Percentiles rank a stretch among this genome's conserved stretches.
phyloP scores from a whole-genome alignment of 2,329 filamentous ascomycete genomes.

The Penicillium capsulatum region DNA sequence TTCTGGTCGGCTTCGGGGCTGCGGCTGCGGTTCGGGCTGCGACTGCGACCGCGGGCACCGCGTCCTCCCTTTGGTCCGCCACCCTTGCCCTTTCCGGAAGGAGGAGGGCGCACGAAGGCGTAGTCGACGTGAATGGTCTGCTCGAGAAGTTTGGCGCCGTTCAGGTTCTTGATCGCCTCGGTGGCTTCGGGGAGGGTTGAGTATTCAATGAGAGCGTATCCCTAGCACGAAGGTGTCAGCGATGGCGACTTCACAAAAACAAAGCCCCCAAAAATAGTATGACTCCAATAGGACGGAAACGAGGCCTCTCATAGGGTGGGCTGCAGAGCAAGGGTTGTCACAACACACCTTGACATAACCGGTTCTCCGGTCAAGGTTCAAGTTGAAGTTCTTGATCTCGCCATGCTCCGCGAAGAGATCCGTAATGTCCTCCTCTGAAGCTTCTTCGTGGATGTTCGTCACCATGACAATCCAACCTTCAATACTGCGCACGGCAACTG shows the following conservation, averaged over 20 bases:
- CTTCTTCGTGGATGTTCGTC: slow-evolving; percentile 66
- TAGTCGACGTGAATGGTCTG: slow-evolving; percentile 64
- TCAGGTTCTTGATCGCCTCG: slow-evolving; percentile 58
- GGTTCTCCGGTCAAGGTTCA: slow-evolving; percentile 62
- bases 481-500: slow-evolving; percentile 61
- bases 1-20: slow-evolving; percentile 42
- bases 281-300: too few species aligned
- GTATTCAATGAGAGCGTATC: slow-evolving; percentile 64
- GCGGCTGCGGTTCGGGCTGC: slow-evolving; percentile 45
- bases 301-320: too few species aligned
- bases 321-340: slow-evolving; percentile 2
- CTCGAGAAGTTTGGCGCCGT: slow-evolving; percentile 59
- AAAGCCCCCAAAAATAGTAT: background rate
- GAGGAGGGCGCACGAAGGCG: slow-evolving; percentile 61
- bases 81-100: slow-evolving; percentile 43
- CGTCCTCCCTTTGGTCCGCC: slow-evolving; percentile 42
- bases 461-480: slow-evolving; percentile 67
- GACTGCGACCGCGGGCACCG: slow-evolving; percentile 40
- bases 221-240: slow-evolving; percentile 41
- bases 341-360: slow-evolving; percentile 62
- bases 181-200: slow-evolving; percentile 60
- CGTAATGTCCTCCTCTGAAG: slow-evolving; percentile 62
- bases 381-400: slow-evolving; percentile 63
- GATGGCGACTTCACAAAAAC: background rate
- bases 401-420: slow-evolving; percentile 64